A percentile compares a stretch with the other conserved stretches of the same genome.
Evolutionary conservation across 2,329 filamentous ascomycete genomes (phyloP).

Genomic region (Xylariaceae sp.): DNA sequence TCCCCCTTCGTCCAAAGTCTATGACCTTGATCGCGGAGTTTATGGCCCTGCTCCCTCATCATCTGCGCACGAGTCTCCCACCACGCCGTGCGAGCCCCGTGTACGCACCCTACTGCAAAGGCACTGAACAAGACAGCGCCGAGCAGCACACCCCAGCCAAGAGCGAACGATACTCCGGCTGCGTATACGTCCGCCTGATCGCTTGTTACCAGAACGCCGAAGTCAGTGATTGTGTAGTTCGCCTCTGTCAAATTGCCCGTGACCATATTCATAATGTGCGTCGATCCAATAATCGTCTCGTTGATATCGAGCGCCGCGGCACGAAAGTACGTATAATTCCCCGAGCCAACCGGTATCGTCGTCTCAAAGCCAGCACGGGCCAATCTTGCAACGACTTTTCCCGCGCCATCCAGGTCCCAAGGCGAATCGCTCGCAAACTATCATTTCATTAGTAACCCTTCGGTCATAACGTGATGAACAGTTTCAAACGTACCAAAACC

Average conservation of each 20-base stretch:
- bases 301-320: conserved; percentile 13
- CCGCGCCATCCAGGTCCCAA: conserved; percentile 6
- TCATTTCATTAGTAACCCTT: too few relatives aligned
- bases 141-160: too few relatives aligned
- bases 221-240: conserved; percentile 1
- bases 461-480: too few relatives aligned
- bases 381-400: conserved; percentile 11
- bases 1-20: too few relatives aligned
- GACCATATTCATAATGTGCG: conserved; percentile 8
- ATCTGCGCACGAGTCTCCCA: too few relatives aligned
- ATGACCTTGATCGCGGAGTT: too few relatives aligned
- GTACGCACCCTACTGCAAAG: too few relatives aligned
- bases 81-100: too few relatives aligned
- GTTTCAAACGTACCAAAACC: conserved; percentile 12
- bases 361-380: conserved; percentile 12
- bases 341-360: neutral
- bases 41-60: too few relatives aligned
- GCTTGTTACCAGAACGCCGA: neutral
- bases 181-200: too few relatives aligned
- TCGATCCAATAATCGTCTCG: conserved; percentile 12
- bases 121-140: too few relatives aligned
- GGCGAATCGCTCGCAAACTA: conserved; percentile 8
- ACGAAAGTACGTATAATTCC: conserved; percentile 5
- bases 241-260: neutral
- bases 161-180: too few relatives aligned